Evolutionary conservation across 148 eudicot species (phyloP).

Genomic region (Talinum fruticosum): DNA sequence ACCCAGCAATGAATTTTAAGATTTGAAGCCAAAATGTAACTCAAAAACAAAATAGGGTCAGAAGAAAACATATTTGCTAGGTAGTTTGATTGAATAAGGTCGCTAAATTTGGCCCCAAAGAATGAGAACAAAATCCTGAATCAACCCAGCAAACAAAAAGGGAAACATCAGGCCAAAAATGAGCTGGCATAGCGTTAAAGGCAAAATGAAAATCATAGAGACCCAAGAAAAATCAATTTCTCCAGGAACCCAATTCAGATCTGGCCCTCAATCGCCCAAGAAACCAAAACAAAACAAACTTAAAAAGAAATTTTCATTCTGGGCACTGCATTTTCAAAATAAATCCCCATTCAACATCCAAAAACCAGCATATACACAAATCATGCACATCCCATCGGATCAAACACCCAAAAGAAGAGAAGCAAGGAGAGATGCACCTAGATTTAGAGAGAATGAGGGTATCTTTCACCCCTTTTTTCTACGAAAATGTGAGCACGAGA

Average conservation of each 20-base stretch:
- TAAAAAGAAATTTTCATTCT: not conserved
- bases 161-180: slow-evolving; percentile 7
- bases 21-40: slow-evolving; percentile 2
- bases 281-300: not conserved
- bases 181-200: slow-evolving; percentile 5
- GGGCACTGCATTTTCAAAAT: slow-evolving; percentile 10
- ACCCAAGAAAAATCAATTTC: slow-evolving; percentile 4
- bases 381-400: slow-evolving; percentile 12
- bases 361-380: not conserved
- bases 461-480: slow-evolving; percentile 1
- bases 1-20: slow-evolving; percentile 5
- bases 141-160: not conserved
- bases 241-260: slow-evolving; percentile 26
- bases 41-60: not conserved
- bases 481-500: too few relatives aligned
- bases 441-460: not conserved
- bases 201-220: slow-evolving; percentile 4
- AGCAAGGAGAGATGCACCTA: not conserved
- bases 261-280: slow-evolving; percentile 20
- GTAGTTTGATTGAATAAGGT: not conserved
- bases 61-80: not conserved
- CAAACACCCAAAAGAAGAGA: slow-evolving; percentile 8
- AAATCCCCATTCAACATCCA: not conserved
- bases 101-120: not conserved
- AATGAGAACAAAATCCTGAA: not conserved